Conservation (phyloP, 2,329 filamentous ascomycete species). For the Verticillium zaregamsianum region DNA sequence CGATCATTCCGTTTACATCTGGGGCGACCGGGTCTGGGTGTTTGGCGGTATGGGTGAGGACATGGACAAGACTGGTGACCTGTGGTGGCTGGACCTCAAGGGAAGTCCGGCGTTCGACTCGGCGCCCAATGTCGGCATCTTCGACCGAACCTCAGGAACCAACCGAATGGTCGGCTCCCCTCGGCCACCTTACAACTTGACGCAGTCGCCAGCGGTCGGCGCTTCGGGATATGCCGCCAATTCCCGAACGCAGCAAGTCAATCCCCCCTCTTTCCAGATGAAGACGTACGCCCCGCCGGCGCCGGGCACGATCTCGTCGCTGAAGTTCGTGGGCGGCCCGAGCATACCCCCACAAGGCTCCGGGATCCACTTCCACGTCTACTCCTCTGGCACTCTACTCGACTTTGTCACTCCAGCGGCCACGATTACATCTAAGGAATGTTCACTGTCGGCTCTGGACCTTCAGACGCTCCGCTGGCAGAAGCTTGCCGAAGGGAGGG, state of each 20-base stretch:
- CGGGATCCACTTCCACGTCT: constrained; percentile 92
- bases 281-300: constrained; percentile 77
- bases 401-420: constrained; percentile 93
- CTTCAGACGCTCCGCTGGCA: constrained; percentile 87
- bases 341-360: constrained; percentile 85
- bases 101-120: constrained; percentile 81
- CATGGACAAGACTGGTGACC: constrained; percentile 93
- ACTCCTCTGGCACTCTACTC: constrained; percentile 85
- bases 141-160: constrained; percentile 40
- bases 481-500: constrained; percentile 87
- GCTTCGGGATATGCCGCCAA: constrained; percentile 64
- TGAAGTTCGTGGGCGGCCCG: constrained; percentile 84
- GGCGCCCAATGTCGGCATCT: constrained; percentile 51
- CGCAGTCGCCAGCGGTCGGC: constrained; percentile 42
- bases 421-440: constrained; percentile 81
- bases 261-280: constrained; percentile 60
- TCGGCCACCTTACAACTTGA: constrained; percentile 46
- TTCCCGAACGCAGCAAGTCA: constrained; percentile 63
- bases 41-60: constrained; percentile 93
- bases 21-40: constrained; percentile 89
- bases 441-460: constrained; percentile 85
- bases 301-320: constrained; percentile 81
- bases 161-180: constrained; percentile 45
- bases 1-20: constrained; percentile 93
- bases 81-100: constrained; percentile 97